phyloP scores from a whole-genome alignment of 495 filamentous ascomycete species.

The Penicillium paradoxum region DNA sequence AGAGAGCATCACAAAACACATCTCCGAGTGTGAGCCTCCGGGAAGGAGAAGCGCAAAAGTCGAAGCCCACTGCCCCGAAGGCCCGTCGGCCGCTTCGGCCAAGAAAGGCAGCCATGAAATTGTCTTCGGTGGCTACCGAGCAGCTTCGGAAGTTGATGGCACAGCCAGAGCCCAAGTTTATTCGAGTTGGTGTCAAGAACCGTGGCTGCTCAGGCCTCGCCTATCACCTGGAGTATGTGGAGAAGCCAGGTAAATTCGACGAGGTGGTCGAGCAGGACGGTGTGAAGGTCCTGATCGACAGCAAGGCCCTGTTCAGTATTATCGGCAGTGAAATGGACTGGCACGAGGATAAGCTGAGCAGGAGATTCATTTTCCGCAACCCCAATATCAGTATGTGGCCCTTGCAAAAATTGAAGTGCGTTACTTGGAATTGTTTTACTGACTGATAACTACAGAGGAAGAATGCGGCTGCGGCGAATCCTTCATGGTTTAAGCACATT shows the following conservation, averaged over 20 bases:
- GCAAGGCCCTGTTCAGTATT: constrained; percentile 94
- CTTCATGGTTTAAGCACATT: constrained; percentile 79
- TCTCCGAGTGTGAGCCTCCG: constrained; percentile 36
- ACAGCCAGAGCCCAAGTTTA: constrained; percentile 82
- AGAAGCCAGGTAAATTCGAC: constrained; percentile 80
- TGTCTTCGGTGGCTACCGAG: constrained; percentile 70
- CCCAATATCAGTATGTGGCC: constrained; percentile 89
- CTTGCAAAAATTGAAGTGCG: background rate
- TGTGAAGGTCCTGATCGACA: constrained; percentile 92
- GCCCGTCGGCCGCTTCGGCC: constrained; percentile 66
- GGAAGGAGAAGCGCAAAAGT: constrained; percentile 63
- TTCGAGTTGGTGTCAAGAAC: constrained; percentile 91
- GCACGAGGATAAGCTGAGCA: constrained; percentile 89
- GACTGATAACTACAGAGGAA: constrained; percentile 62
- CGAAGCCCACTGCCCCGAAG: constrained; percentile 38
- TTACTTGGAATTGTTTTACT: constrained; percentile 19
- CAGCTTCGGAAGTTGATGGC: constrained; percentile 70
- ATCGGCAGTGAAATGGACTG: constrained; percentile 99
- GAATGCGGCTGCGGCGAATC: constrained; percentile 96
- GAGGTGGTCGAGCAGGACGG: constrained; percentile 94
- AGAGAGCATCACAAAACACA: constrained; percentile 17
- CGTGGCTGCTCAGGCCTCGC: constrained; percentile 91
- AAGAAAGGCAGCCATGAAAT: constrained; percentile 85
- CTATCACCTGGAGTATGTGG: constrained; percentile 95
- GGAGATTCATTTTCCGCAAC: constrained; percentile 89